Percentiles rank a stretch among this genome's conserved stretches.
Evolutionary conservation across 2,329 filamentous ascomycete species (phyloP).

Genomic region (Pyrenochaeta sp.): DNA sequence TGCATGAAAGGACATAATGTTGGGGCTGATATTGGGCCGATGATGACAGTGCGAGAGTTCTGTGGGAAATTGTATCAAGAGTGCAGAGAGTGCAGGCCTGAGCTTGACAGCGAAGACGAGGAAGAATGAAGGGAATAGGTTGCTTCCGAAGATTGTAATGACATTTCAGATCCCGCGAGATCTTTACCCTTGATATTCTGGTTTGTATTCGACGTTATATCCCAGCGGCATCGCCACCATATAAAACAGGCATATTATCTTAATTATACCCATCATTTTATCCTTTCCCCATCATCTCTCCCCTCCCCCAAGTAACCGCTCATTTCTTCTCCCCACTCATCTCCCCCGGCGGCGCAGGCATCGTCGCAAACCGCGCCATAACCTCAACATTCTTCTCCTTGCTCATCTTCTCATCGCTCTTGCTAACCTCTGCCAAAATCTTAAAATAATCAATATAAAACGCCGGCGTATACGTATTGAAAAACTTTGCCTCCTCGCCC

Average conservation of each 20-base stretch:
- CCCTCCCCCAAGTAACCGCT: constrained; percentile 1
- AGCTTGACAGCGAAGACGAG: constrained; percentile 17
- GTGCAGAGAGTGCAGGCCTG: constrained; percentile 30
- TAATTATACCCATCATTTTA: neutral
- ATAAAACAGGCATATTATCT: constrained; percentile 9
- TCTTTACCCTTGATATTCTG: too few species aligned
- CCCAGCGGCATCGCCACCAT: too few species aligned
- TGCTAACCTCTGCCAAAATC: constrained; percentile 56
- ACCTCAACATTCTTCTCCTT: constrained; percentile 58
- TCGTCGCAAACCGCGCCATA: constrained; percentile 60
- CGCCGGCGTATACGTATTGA: constrained; percentile 65
- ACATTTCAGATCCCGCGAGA: too few species aligned
- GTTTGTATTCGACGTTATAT: too few species aligned
- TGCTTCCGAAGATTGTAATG: too few species aligned
- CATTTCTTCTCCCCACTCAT: constrained; percentile 37
- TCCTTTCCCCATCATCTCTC: neutral
- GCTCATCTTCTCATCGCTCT: constrained; percentile 55
- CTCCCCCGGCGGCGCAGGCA: constrained; percentile 54
- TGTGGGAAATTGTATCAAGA: constrained; percentile 39
- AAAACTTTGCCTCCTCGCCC: constrained; percentile 61
- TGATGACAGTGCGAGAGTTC: constrained; percentile 39
- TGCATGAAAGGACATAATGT: constrained; percentile 40
- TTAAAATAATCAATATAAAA: constrained; percentile 67
- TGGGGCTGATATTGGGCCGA: constrained; percentile 21
- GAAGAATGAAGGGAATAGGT: too few species aligned